Base-by-base conservation (phyloP, 306 rosid species). In the Coriaria nepalensis region DNA sequence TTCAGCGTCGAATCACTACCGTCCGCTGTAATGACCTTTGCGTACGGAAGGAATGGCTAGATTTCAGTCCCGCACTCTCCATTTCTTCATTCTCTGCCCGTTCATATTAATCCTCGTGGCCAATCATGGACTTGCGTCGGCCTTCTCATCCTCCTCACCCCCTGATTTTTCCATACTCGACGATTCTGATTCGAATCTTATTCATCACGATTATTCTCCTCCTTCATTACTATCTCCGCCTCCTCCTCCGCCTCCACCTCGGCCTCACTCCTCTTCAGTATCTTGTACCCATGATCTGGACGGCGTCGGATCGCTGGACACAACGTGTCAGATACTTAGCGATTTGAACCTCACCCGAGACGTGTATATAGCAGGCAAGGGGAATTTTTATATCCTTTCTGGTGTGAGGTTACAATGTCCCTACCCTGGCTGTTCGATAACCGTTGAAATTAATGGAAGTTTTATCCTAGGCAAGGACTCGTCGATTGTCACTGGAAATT, bases 171-270 rank as follows among this genome's bases (percentile, higher is more conserved):
- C 78, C 6, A n/a, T 77, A 38, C 37, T 65, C 33, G 94, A 78
- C n/a, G n/a, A n/a, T 71, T 72, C 68, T 10, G 85, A 73, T 63
- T 72, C 75, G n/a, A n/a, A n/a, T 63, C 76, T 85, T 29, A 81
- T 82, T 36, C 94, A 78, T 34, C 98, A 85, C 62, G 98, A 92
- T 49, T 92, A 92, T 72, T 79, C 98, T n/a, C n/a, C n/a, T n/a
- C n/a, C n/a, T n/a, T n/a, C n/a, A n/a, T n/a, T n/a, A n/a, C n/a
- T n/a, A n/a, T n/a, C n/a, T n/a, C n/a, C n/a, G 35, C 98, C 98
- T 5, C 98, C 98, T 13, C 76, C 98, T 36, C 98, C 98, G 5
- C 98, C 98, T 0, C 98, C 96, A 0, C 98, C 98, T 2, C 98
- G 96, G 39, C 98, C 98, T 7, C 96, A 60, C 44, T 93, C 96